Conservation (phyloP, 2,329 filamentous ascomycete genomes). For the Pseudogymnoascus sp. region DNA sequence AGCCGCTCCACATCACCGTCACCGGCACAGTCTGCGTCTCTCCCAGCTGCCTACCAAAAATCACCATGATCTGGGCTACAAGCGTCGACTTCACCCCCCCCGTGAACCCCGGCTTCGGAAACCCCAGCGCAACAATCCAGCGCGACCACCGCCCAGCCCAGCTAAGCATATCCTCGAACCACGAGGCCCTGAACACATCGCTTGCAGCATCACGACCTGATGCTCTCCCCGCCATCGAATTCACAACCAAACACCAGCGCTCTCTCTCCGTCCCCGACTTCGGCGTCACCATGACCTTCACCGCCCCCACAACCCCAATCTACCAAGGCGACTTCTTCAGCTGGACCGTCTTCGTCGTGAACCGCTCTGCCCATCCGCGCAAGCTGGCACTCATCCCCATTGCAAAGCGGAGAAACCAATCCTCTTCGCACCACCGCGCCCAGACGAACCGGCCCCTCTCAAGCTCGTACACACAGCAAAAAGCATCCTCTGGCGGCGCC, state of each 20-base stretch:
- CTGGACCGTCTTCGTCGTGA: slow-evolving; percentile 69
- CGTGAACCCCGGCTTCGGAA: slow-evolving; percentile 53
- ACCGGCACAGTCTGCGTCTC: slow-evolving; percentile 48
- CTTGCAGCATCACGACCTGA: slow-evolving; percentile 51
- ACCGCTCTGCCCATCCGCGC: slow-evolving; percentile 52
- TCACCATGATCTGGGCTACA: slow-evolving; percentile 61
- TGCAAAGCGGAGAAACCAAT: slow-evolving; percentile 53
- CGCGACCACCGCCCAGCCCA: slow-evolving; percentile 54
- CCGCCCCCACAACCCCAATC: slow-evolving; percentile 51
- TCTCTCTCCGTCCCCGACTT: slow-evolving; percentile 46
- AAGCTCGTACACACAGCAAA: slow-evolving; percentile 30
- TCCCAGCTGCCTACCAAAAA: slow-evolving; percentile 47
- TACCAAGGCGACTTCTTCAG: slow-evolving; percentile 58
- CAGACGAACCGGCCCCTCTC: slow-evolving; percentile 37
- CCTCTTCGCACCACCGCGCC: slow-evolving; percentile 32
- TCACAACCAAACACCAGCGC: slow-evolving; percentile 34
- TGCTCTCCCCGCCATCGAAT: slow-evolving; percentile 49
- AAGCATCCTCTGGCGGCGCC: slow-evolving; percentile 17
- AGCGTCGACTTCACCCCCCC: slow-evolving; percentile 60
- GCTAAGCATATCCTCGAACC: slow-evolving; percentile 50
- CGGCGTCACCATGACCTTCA: slow-evolving; percentile 68
- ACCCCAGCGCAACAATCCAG: slow-evolving; percentile 48
- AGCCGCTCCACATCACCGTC: slow-evolving; percentile 51
- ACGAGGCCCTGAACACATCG: slow-evolving; percentile 42
- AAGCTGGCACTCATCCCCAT: slow-evolving; percentile 64